Conservation (phyloP, 495 filamentous ascomycete species). For the Astrothelium macrocarpum region DNA sequence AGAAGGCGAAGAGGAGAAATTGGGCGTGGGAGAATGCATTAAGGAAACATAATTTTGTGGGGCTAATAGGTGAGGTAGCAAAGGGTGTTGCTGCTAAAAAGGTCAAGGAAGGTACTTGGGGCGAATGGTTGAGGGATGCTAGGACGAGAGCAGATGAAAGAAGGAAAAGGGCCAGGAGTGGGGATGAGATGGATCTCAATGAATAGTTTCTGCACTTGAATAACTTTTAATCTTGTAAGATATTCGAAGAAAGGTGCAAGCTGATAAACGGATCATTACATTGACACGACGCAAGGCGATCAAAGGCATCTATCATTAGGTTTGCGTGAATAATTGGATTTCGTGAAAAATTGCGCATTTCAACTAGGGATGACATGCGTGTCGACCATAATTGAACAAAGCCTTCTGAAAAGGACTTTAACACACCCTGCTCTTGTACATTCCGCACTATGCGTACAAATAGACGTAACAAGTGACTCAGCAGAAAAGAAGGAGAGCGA, state of each 20-base stretch:
- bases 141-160: slow-evolving; percentile 54
- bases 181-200: slow-evolving; percentile 25
- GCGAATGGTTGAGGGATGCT: slow-evolving; percentile 72
- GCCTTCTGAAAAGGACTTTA: background rate
- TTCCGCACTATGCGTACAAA: background rate
- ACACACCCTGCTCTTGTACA: background rate
- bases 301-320: too few relatives aligned
- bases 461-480: background rate
- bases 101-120: slow-evolving; percentile 52
- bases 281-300: too few relatives aligned
- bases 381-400: background rate
- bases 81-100: slow-evolving; percentile 72
- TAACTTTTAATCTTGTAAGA: background rate
- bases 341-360: too few relatives aligned
- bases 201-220: background rate
- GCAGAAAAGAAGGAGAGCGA: background rate
- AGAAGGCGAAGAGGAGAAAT: slow-evolving; percentile 72
- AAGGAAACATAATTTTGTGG: slow-evolving; percentile 88
- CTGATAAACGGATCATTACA: too few relatives aligned
- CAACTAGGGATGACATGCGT: too few relatives aligned
- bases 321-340: too few relatives aligned
- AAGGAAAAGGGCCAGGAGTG: slow-evolving; percentile 33
- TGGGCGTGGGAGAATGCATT: slow-evolving; percentile 98
- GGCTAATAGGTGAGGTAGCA: slow-evolving; percentile 83
- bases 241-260: background rate